Evolutionary conservation across 2,329 filamentous ascomycete genomes (phyloP).

Genomic region (Xylaria sp.): DNA sequence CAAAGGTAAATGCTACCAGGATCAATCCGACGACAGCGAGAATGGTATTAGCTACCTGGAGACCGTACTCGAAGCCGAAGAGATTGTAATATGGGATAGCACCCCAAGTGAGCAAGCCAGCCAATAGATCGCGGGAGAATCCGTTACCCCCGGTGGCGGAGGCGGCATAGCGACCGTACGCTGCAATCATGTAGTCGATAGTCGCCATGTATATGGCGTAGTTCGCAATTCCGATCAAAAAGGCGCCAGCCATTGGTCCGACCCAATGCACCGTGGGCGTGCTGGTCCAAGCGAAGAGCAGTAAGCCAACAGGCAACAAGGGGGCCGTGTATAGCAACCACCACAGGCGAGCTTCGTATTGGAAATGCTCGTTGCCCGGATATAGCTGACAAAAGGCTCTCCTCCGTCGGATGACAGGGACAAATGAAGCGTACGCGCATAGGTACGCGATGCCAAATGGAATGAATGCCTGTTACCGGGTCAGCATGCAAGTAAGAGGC

Average conservation of each 20-base stretch:
- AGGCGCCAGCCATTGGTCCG: conserved; percentile 60
- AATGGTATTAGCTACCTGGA: conserved; percentile 57
- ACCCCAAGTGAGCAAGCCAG: conserved; percentile 64
- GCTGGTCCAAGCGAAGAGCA: conserved; percentile 66
- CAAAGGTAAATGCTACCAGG: conserved; percentile 56
- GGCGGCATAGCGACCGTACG: conserved; percentile 67
- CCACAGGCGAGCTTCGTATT: conserved; percentile 63
- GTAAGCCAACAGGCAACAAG: conserved; percentile 60
- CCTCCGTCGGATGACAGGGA: conserved; percentile 49
- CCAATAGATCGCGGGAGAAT: conserved; percentile 66
- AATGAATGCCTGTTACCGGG: conserved; percentile 44
- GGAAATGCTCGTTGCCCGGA: conserved; percentile 55
- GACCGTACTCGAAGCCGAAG: conserved; percentile 44
- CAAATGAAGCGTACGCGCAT: conserved; percentile 59
- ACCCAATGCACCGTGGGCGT: conserved; percentile 61
- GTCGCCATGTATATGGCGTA: conserved; percentile 66
- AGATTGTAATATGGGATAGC: conserved; percentile 58
- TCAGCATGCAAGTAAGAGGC: conserved; percentile 15
- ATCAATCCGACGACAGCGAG: conserved; percentile 53
- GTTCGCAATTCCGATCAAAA: conserved; percentile 66
- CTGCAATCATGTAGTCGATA: conserved; percentile 70
- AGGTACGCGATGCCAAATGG: conserved; percentile 56
- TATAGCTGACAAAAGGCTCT: conserved; percentile 46
- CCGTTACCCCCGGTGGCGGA: conserved; percentile 70
- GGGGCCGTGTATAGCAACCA: conserved; percentile 63